Evolutionary conservation across 352 stramenopile species (phyloP).

Genomic region (Aphanomyces invadans): DNA sequence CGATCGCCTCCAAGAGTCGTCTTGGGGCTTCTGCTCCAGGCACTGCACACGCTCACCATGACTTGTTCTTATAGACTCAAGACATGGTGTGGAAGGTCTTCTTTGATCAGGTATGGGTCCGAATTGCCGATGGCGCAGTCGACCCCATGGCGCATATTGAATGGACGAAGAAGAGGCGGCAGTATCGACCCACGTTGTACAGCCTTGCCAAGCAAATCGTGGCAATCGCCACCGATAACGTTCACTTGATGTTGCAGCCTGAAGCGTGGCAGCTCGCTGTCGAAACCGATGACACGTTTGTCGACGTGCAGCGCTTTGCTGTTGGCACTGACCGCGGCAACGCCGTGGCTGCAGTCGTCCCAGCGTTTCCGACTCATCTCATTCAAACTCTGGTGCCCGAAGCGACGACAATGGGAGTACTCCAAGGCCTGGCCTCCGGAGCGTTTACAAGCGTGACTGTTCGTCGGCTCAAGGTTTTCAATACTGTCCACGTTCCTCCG

Average conservation of each 20-base stretch:
- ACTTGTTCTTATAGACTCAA: neutral
- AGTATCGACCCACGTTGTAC: neutral
- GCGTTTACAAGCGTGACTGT: neutral
- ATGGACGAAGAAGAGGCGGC: neutral
- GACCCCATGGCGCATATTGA: neutral
- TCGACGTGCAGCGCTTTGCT: neutral
- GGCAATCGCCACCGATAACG: neutral
- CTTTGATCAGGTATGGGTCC: neutral
- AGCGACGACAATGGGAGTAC: constrained; percentile 7
- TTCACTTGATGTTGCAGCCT: neutral
- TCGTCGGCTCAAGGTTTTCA: constrained; percentile 11
- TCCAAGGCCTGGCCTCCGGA: neutral
- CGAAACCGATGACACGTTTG: neutral
- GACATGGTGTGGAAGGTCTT: constrained; percentile 10
- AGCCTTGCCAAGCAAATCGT: neutral
- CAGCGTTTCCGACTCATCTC: neutral
- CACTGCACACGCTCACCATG: too few species aligned
- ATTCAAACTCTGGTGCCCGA: constrained; percentile 11
- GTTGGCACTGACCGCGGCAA: neutral
- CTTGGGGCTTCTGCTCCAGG: too few species aligned
- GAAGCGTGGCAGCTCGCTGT: constrained; percentile 12
- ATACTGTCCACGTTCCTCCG: neutral
- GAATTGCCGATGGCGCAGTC: neutral
- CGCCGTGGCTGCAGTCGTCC: neutral
- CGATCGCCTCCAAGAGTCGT: too few species aligned